Percentiles rank a stretch among this genome's conserved stretches.
phyloP scores from a whole-genome alignment of 305 asterid genomes.

The Fraxinus angustifolia region DNA sequence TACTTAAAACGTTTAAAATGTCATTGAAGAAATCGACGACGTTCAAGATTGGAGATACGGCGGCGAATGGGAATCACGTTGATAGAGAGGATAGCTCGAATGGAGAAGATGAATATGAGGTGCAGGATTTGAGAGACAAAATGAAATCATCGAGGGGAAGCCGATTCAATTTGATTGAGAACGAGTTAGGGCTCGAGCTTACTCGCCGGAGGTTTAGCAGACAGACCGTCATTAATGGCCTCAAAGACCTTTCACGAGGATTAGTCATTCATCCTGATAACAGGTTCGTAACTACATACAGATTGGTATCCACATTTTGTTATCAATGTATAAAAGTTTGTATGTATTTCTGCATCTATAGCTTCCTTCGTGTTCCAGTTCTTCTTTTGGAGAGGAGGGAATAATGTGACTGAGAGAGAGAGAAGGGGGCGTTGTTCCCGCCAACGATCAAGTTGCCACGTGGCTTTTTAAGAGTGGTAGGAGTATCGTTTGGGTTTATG shows the following conservation, averaged over 20 bases:
- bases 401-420: neutral
- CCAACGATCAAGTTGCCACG: constrained; percentile 16
- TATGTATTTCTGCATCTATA: neutral
- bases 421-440: neutral
- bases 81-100: constrained; percentile 7
- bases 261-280: constrained; percentile 57
- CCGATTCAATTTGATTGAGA: constrained; percentile 50
- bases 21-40: constrained; percentile 16
- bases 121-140: constrained; percentile 52
- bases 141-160: constrained; percentile 54
- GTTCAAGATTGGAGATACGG: constrained; percentile 12
- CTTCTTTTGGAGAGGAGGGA: neutral
- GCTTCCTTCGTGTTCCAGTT: neutral
- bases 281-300: constrained; percentile 35
- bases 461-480: constrained; percentile 11
- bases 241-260: constrained; percentile 51
- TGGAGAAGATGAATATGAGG: constrained; percentile 49
- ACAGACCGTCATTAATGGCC: constrained; percentile 50
- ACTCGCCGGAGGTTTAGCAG: constrained; percentile 44
- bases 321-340: neutral
- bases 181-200: constrained; percentile 51
- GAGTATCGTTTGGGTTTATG: neutral
- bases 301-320: neutral
- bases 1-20: neutral
- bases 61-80: neutral